Evolutionary conservation across 2,329 filamentous ascomycete species (phyloP).

Genomic region (Sarocladium kiliense): DNA sequence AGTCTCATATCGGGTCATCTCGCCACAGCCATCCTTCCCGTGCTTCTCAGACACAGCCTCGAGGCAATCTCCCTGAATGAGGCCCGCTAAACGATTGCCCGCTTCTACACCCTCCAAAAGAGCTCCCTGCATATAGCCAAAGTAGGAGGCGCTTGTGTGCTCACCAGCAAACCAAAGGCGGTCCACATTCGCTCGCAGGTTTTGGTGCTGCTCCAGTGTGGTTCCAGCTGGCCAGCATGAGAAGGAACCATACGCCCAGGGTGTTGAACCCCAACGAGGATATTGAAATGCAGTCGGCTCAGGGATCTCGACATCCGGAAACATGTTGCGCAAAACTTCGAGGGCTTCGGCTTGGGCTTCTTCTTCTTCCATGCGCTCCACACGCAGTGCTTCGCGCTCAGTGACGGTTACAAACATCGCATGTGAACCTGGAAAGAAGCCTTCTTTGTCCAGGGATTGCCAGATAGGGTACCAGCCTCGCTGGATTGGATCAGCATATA

Average conservation of each 20-base stretch:
- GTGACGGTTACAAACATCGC: conserved; percentile 59
- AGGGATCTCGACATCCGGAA: conserved; percentile 45
- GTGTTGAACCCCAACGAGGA: conserved; percentile 45
- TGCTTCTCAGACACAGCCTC: neutral
- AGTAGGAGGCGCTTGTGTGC: conserved; percentile 51
- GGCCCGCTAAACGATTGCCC: conserved; percentile 31
- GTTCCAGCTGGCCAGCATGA: conserved; percentile 57
- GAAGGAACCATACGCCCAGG: conserved; percentile 47
- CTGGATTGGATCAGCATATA: conserved; percentile 26
- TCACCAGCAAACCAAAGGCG: conserved; percentile 57
- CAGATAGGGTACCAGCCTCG: conserved; percentile 42
- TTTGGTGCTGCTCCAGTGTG: conserved; percentile 36
- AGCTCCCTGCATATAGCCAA: conserved; percentile 54
- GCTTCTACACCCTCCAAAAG: conserved; percentile 43
- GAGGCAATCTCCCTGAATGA: conserved; percentile 21
- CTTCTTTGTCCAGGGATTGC: conserved; percentile 9
- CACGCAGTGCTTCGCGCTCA: conserved; percentile 44
- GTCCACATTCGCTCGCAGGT: conserved; percentile 45
- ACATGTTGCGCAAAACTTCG: conserved; percentile 50
- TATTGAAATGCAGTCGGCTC: conserved; percentile 53
- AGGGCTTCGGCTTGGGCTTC: conserved; percentile 48
- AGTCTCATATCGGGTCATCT: conserved; percentile 20
- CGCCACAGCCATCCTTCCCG: conserved; percentile 14
- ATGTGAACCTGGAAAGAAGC: conserved; percentile 41
- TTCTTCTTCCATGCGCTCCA: conserved; percentile 50